Base-by-base conservation (phyloP, 257 asterid species). In the Osmanthus fragrans region DNA sequence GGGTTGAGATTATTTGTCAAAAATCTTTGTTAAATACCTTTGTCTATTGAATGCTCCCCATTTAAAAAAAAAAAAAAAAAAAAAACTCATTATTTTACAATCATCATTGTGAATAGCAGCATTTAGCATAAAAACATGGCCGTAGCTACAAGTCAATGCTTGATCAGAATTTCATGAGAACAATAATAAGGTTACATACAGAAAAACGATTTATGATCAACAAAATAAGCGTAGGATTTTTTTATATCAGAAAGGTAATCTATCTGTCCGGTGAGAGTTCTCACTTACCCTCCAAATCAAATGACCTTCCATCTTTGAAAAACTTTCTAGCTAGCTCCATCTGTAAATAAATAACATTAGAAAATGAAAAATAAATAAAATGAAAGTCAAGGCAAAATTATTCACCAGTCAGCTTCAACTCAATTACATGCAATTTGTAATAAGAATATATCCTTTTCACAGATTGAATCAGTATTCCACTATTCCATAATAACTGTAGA, bases 251-350 rank as follows among this genome's bases (percentile, higher is more conserved):
- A 25, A 11, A 66, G 65, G 69, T 18, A 54, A 63, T 63, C 34
- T 25, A 27, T 25, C 8, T 63, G 69, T 63, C 32, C 18, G 7
- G 19, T 63, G 65, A 29, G 54, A 76, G 56, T 78, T 77, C 64
- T 54, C 10, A 73, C 37, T 72, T 80, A 92, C 98, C 98, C 86
- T 91, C 94, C 85, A 94, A 75, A 86, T 94, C 97, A 85, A 88
- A 45, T 73, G 90, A 81, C 81, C 99, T 92, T 84, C 87, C 90
- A 80, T 94, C 99, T 86, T 87, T 89, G 81, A 94, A 94, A 83
- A 92, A 94, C 7, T 67, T 90, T 39, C 80, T 83, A 66, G 91
- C 90, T 80, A 92, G 79, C 86, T 90, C 96, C 74, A 67, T 85
- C 99, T 94, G 92, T 72, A 77, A 89, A 81, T 66, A 73, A 78